A percentile compares a stretch with the other conserved stretches of the same genome.
These are phyloP conservation scores for Parastagonospora avenae DNA, from an alignment of 2,329 filamentous ascomycete genomes.

Conservation along the genomic window DNA sequence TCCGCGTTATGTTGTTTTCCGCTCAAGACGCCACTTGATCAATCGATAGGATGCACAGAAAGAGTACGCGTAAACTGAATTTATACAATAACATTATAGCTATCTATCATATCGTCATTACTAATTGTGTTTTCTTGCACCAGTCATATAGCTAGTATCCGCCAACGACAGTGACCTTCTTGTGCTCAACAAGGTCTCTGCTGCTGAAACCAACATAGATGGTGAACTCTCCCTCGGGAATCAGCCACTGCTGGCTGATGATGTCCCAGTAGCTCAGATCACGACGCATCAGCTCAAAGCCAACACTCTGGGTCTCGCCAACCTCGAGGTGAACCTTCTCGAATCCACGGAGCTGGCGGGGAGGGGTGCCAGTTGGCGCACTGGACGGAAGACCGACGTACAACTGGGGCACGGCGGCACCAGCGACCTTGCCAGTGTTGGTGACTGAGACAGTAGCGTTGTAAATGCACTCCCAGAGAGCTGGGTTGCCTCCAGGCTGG, in stretches of 20 bases:
- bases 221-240: conserved; percentile 48
- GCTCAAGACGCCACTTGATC: too few species aligned
- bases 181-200: conserved; percentile 28
- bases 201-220: conserved; percentile 34
- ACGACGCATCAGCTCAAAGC: conserved; percentile 71
- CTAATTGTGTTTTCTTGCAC: neutral
- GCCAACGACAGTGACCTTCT: conserved; percentile 25
- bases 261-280: conserved; percentile 89
- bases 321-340: conserved; percentile 57
- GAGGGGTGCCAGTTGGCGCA: conserved; percentile 64
- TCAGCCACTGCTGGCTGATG: conserved; percentile 76
- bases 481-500: conserved; percentile 53
- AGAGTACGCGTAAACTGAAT: too few species aligned
- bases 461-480: conserved; percentile 71
- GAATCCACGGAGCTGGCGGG: conserved; percentile 54
- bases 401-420: conserved; percentile 61
- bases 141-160: neutral
- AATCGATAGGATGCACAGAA: too few species aligned
- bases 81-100: neutral
- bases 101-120: conserved; percentile 1
- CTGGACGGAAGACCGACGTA: conserved; percentile 58
- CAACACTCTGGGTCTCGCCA: conserved; percentile 70
- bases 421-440: conserved; percentile 68
- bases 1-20: too few species aligned
- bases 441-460: conserved; percentile 68